These are phyloP conservation scores for Mycocentrospora acerina DNA, from an alignment of 2,329 filamentous ascomycete species.

Conservation along the genomic window DNA sequence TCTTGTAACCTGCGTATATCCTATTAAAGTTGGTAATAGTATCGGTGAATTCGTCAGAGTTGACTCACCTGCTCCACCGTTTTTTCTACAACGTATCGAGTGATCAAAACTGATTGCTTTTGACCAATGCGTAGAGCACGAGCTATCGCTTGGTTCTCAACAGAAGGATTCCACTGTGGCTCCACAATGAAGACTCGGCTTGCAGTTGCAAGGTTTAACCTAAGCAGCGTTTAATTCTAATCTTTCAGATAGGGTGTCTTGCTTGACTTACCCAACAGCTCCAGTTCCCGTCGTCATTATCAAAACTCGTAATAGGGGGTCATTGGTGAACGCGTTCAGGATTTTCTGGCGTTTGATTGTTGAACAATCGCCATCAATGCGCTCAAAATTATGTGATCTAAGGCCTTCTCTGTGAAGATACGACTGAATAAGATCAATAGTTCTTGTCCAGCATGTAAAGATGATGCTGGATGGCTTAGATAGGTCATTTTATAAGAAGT, in stretches of 20 bases:
- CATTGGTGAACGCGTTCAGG: conserved; percentile 42
- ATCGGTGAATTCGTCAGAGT: background rate
- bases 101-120: conserved; percentile 45
- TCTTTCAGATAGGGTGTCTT: too few species aligned
- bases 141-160: conserved; percentile 56
- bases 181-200: conserved; percentile 56
- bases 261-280: conserved; percentile 48
- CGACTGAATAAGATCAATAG: conserved; percentile 24
- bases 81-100: conserved; percentile 48
- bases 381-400: conserved; percentile 23
- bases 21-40: conserved; percentile 17
- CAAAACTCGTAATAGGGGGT: conserved; percentile 39
- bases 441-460: conserved; percentile 35
- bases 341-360: conserved; percentile 41
- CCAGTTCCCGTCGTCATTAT: conserved; percentile 58
- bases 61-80: conserved; percentile 49
- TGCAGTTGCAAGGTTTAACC: conserved; percentile 53
- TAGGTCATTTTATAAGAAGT: background rate
- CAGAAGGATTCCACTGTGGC: conserved; percentile 57
- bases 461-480: conserved; percentile 23
- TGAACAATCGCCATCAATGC: conserved; percentile 50
- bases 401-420: conserved; percentile 12
- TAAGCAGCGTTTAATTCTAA: conserved; percentile 9
- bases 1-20: conserved; percentile 41
- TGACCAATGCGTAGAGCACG: conserved; percentile 54